Evolutionary conservation across 805 yeast genomes (phyloP).

Genomic region (Torulaspora gathmanii): DNA sequence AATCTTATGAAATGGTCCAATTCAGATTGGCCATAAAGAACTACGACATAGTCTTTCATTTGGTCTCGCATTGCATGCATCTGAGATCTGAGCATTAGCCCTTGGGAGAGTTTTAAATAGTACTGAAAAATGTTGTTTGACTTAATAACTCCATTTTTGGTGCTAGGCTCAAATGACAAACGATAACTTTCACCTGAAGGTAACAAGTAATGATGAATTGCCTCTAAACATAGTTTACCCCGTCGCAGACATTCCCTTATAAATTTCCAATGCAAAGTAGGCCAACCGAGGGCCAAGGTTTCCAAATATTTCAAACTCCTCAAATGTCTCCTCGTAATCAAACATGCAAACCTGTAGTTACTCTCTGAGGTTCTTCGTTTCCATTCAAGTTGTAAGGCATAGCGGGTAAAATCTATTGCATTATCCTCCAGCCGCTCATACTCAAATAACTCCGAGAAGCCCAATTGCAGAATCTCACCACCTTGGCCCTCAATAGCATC

Average conservation of each 20-base stretch:
- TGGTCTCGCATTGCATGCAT: constrained; percentile 7
- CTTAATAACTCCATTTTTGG: constrained; percentile 34
- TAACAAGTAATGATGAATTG: constrained; percentile 53
- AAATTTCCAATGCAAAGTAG: constrained; percentile 59
- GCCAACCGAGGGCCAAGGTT: constrained; percentile 81
- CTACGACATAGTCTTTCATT: constrained; percentile 34
- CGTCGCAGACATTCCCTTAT: constrained; percentile 45
- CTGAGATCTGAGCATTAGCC: constrained; percentile 39
- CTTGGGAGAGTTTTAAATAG: constrained; percentile 38
- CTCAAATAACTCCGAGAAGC: constrained; percentile 32
- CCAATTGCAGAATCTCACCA: constrained; percentile 38
- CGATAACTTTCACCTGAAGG: constrained; percentile 66
- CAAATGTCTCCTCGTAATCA: constrained; percentile 52
- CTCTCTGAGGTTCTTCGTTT: constrained; percentile 11
- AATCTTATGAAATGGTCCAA: constrained; percentile 28
- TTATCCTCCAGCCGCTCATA: constrained; percentile 6
- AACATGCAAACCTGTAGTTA: constrained; percentile 53
- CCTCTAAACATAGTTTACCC: constrained; percentile 9
- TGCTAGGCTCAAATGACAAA: constrained; percentile 24
- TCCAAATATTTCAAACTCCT: constrained; percentile 76
- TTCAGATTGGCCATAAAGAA: constrained; percentile 36
- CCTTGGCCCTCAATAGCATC: constrained; percentile 42
- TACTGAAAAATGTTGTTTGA: constrained; percentile 47
- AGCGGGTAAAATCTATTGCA: background rate
- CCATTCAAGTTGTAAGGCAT: constrained; percentile 13